These are phyloP conservation scores for Amanita pallidorosea DNA, from an alignment of 768 basidiomycete species.

Conservation along the genomic window DNA sequence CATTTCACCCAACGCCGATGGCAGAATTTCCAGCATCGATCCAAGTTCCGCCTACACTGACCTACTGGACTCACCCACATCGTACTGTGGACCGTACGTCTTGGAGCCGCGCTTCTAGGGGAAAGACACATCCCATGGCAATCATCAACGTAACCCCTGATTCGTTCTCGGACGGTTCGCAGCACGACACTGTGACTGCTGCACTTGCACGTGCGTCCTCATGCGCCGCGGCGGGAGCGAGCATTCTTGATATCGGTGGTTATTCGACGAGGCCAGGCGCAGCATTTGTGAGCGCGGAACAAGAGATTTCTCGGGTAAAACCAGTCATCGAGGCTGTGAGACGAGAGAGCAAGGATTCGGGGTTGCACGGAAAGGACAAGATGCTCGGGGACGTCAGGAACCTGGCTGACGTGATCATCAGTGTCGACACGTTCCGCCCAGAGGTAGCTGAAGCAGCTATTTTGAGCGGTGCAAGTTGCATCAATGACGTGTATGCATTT, in stretches of 20 bases:
- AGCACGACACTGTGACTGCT: constrained; percentile 36
- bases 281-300: constrained; percentile 47
- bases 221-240: constrained; percentile 47
- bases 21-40: constrained; percentile 4
- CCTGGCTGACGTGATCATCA: constrained; percentile 40
- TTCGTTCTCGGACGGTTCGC: constrained; percentile 86
- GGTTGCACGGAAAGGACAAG: constrained; percentile 1
- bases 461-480: constrained; percentile 76
- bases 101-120: constrained; percentile 1
- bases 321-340: constrained; percentile 61
- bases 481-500: constrained; percentile 88
- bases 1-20: constrained; percentile 15
- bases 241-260: constrained; percentile 88
- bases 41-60: constrained; percentile 33
- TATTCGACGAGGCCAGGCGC: constrained; percentile 87
- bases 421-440: constrained; percentile 84
- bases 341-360: constrained; percentile 10
- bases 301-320: constrained; percentile 65
- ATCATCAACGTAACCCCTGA: constrained; percentile 92
- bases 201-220: constrained; percentile 43
- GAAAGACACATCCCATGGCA: constrained; percentile 68
- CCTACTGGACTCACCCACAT: constrained; percentile 37
- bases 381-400: not conserved
- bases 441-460: constrained; percentile 69
- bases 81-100: not conserved